A percentile compares a stretch with the other conserved stretches of the same genome.
Conservation (phyloP, 495 filamentous ascomycete species). For the Trichoderma erinaceum region DNA sequence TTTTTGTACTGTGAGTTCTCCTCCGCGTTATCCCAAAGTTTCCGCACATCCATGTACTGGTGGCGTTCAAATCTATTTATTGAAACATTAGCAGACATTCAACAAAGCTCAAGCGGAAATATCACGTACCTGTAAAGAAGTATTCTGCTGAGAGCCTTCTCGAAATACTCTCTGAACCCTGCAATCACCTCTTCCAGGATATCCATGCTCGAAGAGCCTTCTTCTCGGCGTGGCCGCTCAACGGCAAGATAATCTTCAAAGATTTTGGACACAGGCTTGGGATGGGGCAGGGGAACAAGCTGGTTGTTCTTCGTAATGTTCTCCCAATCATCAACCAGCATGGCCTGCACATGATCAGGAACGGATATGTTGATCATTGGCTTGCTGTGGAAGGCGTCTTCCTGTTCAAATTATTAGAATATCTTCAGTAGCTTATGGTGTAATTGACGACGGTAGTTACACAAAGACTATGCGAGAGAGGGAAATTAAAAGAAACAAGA, state of each 20-base stretch:
- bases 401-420: conserved; percentile 47
- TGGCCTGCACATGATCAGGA: conserved; percentile 78
- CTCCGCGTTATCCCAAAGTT: conserved; percentile 50
- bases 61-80: conserved; percentile 67
- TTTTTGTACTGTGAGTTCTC: conserved; percentile 51
- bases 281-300: conserved; percentile 75
- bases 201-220: conserved; percentile 63
- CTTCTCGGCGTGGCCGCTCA: conserved; percentile 59
- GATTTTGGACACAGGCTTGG: conserved; percentile 66
- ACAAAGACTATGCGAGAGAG: not conserved
- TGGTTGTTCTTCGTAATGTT: conserved; percentile 91
- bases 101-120: not conserved
- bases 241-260: conserved; percentile 68
- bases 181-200: conserved; percentile 82
- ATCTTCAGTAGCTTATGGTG: not conserved
- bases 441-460: no score
- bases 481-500: conserved; percentile 19
- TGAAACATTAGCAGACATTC: not conserved
- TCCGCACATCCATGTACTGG: conserved; percentile 70
- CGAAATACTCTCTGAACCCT: conserved; percentile 87
- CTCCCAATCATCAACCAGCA: conserved; percentile 98
- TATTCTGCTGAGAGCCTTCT: conserved; percentile 75
- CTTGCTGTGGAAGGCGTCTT: conserved; percentile 72
- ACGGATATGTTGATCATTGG: conserved; percentile 76
- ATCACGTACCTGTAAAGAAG: conserved; percentile 66